Conservation (phyloP, 2,329 filamentous ascomycete species). For the Neonectria hederae region DNA sequence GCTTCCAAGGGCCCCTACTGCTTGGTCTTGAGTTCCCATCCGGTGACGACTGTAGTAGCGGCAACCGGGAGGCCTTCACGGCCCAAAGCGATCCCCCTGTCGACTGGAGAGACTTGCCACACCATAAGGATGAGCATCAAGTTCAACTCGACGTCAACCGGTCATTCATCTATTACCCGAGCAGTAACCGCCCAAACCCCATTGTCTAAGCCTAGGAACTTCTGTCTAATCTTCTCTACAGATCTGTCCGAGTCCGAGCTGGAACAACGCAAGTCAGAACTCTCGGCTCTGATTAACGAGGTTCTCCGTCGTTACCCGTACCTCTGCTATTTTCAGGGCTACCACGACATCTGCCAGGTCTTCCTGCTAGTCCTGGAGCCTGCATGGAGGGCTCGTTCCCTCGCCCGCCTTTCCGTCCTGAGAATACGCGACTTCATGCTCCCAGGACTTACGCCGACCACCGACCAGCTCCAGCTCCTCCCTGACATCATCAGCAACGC, state of each 20-base stretch:
- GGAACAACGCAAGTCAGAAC: constrained; percentile 74
- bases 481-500: constrained; percentile 80
- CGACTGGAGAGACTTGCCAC: constrained; percentile 71
- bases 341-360: constrained; percentile 98
- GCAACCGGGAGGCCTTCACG: constrained; percentile 22
- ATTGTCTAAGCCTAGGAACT: background rate
- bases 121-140: constrained; percentile 89
- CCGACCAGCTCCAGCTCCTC: constrained; percentile 86
- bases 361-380: constrained; percentile 84
- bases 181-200: constrained; percentile 60
- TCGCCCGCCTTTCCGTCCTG: constrained; percentile 85
- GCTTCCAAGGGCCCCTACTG: constrained; percentile 67
- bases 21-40: constrained; percentile 53
- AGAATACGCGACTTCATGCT: constrained; percentile 99
- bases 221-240: constrained; percentile 49
- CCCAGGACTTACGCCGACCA: constrained; percentile 81
- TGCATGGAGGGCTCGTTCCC: constrained; percentile 66
- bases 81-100: constrained; percentile 27
- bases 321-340: constrained; percentile 97
- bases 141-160: constrained; percentile 92
- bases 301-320: constrained; percentile 83
- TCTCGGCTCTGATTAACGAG: constrained; percentile 82
- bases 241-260: constrained; percentile 76
- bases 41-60: constrained; percentile 16
- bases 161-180: constrained; percentile 97